Evolutionary conservation across 2,329 filamentous ascomycete species (phyloP), one percentile per base, ranked within the genome.

Genomic region (Cryphonectria carpinicola): DNA sequence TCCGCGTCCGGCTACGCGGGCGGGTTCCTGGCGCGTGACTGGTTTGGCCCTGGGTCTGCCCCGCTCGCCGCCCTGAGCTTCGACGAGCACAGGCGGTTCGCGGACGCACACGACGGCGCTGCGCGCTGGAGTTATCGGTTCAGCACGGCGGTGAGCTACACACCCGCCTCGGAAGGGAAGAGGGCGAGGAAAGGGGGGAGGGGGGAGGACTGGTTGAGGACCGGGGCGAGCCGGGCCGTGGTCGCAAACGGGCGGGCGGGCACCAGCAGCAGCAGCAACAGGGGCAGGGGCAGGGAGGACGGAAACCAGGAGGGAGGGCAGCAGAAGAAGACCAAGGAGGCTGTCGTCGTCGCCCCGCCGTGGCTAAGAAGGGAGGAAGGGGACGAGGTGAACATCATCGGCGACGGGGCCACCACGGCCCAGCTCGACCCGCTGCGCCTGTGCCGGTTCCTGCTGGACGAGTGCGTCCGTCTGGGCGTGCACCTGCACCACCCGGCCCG

Each of bases 1-100:
- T 93, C 90, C 41, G 92, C 93, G 0, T 94, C 91, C 2, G 92
- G 93, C 1, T 90, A 88, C 74, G 91, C 92, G 0, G 93, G 86
- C 25, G 92, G 93, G 0, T 95, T 95, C 76, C 77, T 95, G 11
- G 92, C 92, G 0, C 84, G 84, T 46, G 90, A 95, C 78, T 95
- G 92, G 92, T 93, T 92, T 75, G 83, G 84, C 0, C 82, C 87
- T 0, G 82, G 85, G 1, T 81, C 88, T 7, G 83, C 87, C 0
- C 81, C 84, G 0, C 83, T 95, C 0, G 92, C 89, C 10, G 85
- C 84, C 0, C 83, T 95, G 17, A 93, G 90, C 56, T 95, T 92
- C 76, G 84, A 85, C 5, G 84, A 94, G 67, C 93, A 95, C 79
- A 83, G 84, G 73, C 81, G 86, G 60, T 85, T 95, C 17, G 91